These are phyloP conservation scores for Diaporthe vexans DNA, from an alignment of 2,329 filamentous ascomycete genomes.

Conservation along the genomic window DNA sequence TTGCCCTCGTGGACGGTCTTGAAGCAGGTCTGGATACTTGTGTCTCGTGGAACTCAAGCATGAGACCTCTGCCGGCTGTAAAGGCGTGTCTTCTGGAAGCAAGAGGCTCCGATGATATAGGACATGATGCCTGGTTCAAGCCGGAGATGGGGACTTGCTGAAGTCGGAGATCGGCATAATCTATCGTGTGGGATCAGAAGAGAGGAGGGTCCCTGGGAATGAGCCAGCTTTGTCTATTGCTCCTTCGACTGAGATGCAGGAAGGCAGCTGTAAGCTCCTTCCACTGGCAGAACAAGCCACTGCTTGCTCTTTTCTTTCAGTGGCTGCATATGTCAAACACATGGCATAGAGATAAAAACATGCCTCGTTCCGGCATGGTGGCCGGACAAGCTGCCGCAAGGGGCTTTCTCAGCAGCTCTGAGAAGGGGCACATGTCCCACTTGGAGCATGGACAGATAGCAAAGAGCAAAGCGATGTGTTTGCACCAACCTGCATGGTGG, in stretches of 20 bases:
- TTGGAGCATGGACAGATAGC: background rate
- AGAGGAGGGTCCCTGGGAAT: background rate
- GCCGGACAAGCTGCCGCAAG: background rate
- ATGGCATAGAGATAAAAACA: background rate
- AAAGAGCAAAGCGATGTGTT: background rate
- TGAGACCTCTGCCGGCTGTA: constrained; percentile 36
- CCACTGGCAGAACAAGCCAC: background rate
- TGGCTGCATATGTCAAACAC: constrained; percentile 3
- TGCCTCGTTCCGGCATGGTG: background rate
- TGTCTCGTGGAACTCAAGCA: constrained; percentile 31
- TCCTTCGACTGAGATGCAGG: background rate
- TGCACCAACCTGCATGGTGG: background rate
- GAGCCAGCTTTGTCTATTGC: background rate
- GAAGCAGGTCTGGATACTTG: background rate
- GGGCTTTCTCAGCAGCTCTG: background rate
- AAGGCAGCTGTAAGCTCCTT: background rate
- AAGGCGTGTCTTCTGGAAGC: constrained; percentile 1
- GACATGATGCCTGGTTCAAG: constrained; percentile 20
- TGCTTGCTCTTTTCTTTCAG: background rate
- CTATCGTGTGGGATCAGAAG: constrained; percentile 16
- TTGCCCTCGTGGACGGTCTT: constrained; percentile 35
- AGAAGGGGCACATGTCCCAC: background rate
- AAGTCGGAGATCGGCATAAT: background rate
- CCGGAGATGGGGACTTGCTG: background rate
- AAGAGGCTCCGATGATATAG: constrained; percentile 3